phyloP scores from a whole-genome alignment of 495 filamentous ascomycete genomes.

The Talaromyces liani region DNA sequence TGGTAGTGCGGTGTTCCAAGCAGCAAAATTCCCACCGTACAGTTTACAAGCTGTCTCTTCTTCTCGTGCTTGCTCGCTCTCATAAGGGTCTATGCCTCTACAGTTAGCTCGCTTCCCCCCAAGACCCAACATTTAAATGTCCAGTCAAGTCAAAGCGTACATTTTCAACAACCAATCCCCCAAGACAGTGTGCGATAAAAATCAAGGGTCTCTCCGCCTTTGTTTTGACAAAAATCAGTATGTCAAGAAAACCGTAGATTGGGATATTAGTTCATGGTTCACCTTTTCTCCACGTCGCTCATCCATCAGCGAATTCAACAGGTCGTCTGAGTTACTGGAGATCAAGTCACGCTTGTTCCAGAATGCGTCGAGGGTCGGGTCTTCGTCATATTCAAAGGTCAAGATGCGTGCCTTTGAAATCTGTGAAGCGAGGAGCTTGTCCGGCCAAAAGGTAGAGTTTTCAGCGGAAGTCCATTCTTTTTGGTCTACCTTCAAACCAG shows the following conservation, averaged over 20 bases:
- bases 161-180: slow-evolving; percentile 6
- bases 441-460: slow-evolving; percentile 8
- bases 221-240: background rate
- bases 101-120: too few species aligned
- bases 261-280: background rate
- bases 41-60: slow-evolving; percentile 1
- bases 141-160: background rate
- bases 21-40: background rate
- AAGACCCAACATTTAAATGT: background rate
- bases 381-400: slow-evolving; percentile 8
- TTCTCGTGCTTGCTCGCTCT: slow-evolving; percentile 1
- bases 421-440: slow-evolving; percentile 3
- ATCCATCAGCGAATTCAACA: slow-evolving; percentile 4
- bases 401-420: slow-evolving; percentile 4
- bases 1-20: slow-evolving; percentile 8
- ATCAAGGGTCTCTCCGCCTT: slow-evolving; percentile 1
- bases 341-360: slow-evolving; percentile 7
- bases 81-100: background rate
- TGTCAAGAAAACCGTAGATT: background rate
- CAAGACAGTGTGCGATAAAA: slow-evolving; percentile 9
- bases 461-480: slow-evolving; percentile 3
- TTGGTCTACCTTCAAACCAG: slow-evolving; percentile 3
- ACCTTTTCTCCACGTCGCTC: background rate
- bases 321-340: slow-evolving; percentile 3
- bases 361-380: background rate